Base-by-base conservation (phyloP, 257 asterid species). In the Coffea eugenioides region DNA sequence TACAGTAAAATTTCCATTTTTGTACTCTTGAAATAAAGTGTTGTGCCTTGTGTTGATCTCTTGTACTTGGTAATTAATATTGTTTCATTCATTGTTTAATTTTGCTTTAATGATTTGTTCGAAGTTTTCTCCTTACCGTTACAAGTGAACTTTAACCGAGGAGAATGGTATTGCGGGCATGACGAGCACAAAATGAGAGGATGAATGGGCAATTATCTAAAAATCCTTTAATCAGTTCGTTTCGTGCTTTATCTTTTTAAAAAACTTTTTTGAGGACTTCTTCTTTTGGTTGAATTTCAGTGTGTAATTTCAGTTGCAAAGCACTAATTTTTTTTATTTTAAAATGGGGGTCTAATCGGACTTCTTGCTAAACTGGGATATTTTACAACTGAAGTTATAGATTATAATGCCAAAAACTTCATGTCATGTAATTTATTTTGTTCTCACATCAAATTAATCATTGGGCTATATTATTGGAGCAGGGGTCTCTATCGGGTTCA, bases 401-500 rank as follows among this genome's bases (percentile, higher is more conserved):
- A 34, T 41, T 68, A 34, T 31, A 3, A 5, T 54, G 21, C 23
- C 36, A 10, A 13, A 56, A 36, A 7, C 11, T 9, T 15, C 5
- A 39, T 31, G 43, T 39, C 34, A 31, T 3, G n/a, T 41, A 20
- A 66, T 41, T 36, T 43, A 3, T 79, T 62, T 72, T 74, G 65
- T 73, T 74, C 69, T 75, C 77, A 80, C 82, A 16, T 75, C 49
- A 70, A 43, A 79, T 59, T 72, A 77, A 77, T 69, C 77, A 52
- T 57, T 79, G 68, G 71, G 59, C 68, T 71, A 75, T 59, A 13
- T 79, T 80, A 46, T 77, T 57, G 82, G 86, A 77, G 80, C 92
- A 96, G 97, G 92, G 97, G 98, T 69, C 97, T 96, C 69, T 96
- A 94, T 80, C 92, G 97, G 86, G 98, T 96, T 78, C 98, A 96